Evolutionary conservation across 1,284 basidiomycete genomes (phyloP), one percentile per base, ranked within the genome.

Genomic region (Megacollybia platyphylla): DNA sequence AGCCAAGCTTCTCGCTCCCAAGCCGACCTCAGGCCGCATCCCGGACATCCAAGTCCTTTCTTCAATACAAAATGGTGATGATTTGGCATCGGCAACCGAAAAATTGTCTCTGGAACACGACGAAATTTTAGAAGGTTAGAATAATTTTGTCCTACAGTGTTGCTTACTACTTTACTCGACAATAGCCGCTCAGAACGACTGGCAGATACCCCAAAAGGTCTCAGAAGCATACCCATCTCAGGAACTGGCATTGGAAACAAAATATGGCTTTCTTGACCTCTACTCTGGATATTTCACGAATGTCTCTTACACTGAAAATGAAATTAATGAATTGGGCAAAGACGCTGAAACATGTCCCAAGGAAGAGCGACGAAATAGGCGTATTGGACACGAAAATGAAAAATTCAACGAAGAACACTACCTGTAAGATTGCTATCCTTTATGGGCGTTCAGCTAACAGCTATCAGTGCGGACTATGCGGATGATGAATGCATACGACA

Each of bases 341-440:
- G 69, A 79, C 46, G 77, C 68, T 11, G 85, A 88, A 59, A 67
- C 55, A 0, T 62, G 64, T 36, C 46, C 58, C 2, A 55, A 49
- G 2, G 51, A 52, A 3, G 67, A 73, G 36, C 67, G 83, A 38
- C 65, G 73, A 37, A 50, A 46, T 40, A 58, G 60, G 45, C 69
- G 83, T 39, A 49, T 75, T 7, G 55, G 60, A 44, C 76, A 76
- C 48, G 84, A 87, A 54, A 65, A 85, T 29, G 63, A 70, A 31
- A 87, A 87, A 58, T 89, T 79, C 71, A 79, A 88, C 51, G 76
- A 76, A 53, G 84, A 87, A 52, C 67, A 88, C 58, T 89, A 88
- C 53, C 77, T 87, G 85, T 85, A 55, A 43, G 73, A 35, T 26
- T 18, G 18, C 32, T 20, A 24, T 13, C 15, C 42, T 15, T 6